These are phyloP conservation scores for Coelastrella sp. DNA, from an alignment of 139 green algal genomes.

Conservation along the genomic window DNA sequence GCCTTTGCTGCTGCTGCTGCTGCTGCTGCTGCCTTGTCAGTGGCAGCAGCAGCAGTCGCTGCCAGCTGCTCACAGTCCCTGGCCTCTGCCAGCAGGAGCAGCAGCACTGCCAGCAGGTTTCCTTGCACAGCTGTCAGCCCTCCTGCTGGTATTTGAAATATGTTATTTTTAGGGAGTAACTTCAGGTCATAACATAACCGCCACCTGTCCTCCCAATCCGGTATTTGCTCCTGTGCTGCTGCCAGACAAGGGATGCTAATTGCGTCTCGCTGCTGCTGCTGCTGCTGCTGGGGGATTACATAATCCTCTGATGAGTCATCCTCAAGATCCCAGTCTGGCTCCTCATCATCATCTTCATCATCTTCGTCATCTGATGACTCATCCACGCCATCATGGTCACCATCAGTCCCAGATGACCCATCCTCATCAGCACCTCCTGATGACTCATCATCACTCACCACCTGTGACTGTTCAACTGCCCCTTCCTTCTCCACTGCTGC, in stretches of 20 bases:
- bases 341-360: not conserved
- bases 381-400: not conserved
- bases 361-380: constrained; percentile 8
- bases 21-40: not conserved
- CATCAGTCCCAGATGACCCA: not conserved
- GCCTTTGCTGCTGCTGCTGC: constrained; percentile 1
- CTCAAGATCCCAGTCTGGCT: constrained; percentile 46
- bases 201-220: constrained; percentile 45
- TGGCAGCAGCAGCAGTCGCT: not conserved
- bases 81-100: constrained; percentile 35
- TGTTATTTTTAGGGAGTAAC: constrained; percentile 50
- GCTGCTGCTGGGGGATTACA: constrained; percentile 18
- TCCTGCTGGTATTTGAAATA: constrained; percentile 50
- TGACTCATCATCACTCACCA: not conserved
- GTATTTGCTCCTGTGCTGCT: constrained; percentile 1
- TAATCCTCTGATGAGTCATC: constrained; percentile 25
- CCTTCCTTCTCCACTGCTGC: not conserved
- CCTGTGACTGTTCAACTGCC: not conserved
- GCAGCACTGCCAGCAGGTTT: constrained; percentile 27
- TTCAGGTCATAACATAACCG: constrained; percentile 24
- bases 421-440: not conserved
- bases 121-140: not conserved
- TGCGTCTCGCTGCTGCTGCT: constrained; percentile 28
- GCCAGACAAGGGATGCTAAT: not conserved
- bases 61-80: constrained; percentile 20